Base-by-base conservation (phyloP, 2,329 filamentous ascomycete genomes). In the Botrytis cinerea region DNA sequence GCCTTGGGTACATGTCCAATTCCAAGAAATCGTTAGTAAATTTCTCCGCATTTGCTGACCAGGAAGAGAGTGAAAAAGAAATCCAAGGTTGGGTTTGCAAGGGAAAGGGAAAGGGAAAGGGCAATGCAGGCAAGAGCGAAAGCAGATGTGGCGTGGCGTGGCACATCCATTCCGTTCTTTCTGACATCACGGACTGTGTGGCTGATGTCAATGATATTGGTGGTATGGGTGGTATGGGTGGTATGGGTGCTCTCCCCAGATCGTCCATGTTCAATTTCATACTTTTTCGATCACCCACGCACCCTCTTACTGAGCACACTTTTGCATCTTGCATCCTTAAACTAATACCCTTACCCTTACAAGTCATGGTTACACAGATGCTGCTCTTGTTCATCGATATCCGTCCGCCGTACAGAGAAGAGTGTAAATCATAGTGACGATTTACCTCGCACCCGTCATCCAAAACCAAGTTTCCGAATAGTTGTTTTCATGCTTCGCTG, bases 171-270 rank as follows among this genome's bases (percentile, higher is more conserved):
- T 5, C 48, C 7, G 22, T 32, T 20, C 35, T 32, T 51, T 67
- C 45, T 67, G 63, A 51, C 63, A 67, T 67, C 63, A 67, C 63
- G 32, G 32, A 38, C 22, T n/a, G 63, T 66, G 63, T 67, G 63
- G 63, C 63, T 67, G 63, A 48, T 48, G 4, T 28, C 7, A 8
- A 28, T 28, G 48, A n/a, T 51, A 51, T 46, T 4, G 45, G 20
- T 66, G 62, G 48, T 18, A n/a, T 16, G 14, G n/a, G n/a, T n/a
- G n/a, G n/a, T n/a, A n/a, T n/a, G n/a, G n/a, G n/a, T n/a, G n/a
- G n/a, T n/a, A n/a, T n/a, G n/a, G n/a, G n/a, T 32, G 32, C 32
- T 32, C 1, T 35, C 62, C 62, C 62, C 62, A 46, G 43, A 66
- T 66, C 62, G 48, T 16, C 43, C 62, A 35, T 64, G 28, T 46